Evolutionary conservation across 2,329 filamentous ascomycete species (phyloP).

Genomic region (Didymella keratinophila): DNA sequence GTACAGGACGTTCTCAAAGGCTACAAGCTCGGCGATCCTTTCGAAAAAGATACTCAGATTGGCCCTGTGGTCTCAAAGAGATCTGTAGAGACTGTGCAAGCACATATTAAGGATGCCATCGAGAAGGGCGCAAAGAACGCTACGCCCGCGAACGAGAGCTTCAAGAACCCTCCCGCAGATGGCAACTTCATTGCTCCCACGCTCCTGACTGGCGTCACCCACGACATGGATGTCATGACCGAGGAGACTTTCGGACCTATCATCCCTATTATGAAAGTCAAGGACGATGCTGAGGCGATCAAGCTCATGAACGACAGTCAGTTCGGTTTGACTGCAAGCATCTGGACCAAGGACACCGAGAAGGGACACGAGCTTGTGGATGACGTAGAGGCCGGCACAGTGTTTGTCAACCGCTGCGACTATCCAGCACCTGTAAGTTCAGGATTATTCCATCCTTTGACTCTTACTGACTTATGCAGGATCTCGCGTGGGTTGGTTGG

Average conservation of each 20-base stretch:
- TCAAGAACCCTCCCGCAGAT: conserved; percentile 73
- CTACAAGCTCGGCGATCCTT: conserved; percentile 89
- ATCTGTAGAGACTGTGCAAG: conserved; percentile 76
- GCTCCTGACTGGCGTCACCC: conserved; percentile 78
- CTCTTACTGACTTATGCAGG: conserved; percentile 59
- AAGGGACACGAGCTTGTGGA: conserved; percentile 80
- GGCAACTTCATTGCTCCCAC: conserved; percentile 92
- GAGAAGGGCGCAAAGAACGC: conserved; percentile 82
- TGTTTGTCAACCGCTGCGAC: conserved; percentile 95
- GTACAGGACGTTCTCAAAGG: conserved; percentile 77
- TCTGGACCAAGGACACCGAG: conserved; percentile 89
- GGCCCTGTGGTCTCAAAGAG: conserved; percentile 87
- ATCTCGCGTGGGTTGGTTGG: conserved; percentile 96
- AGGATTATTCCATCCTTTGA: background rate
- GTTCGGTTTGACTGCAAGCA: conserved; percentile 93
- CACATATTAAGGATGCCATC: conserved; percentile 83
- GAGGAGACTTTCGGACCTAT: conserved; percentile 96
- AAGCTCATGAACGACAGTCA: conserved; percentile 92
- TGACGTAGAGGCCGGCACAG: conserved; percentile 87
- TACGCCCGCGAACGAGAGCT: conserved; percentile 83
- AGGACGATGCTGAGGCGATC: conserved; percentile 80
- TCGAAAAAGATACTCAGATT: conserved; percentile 78
- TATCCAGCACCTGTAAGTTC: conserved; percentile 84
- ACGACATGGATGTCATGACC: conserved; percentile 86
- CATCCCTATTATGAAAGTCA: conserved; percentile 88